Percentiles rank a stretch among this genome's conserved stretches.
These are phyloP conservation scores for Chalciporus pseudorubinellus DNA, from an alignment of 768 basidiomycete genomes.

Conservation along the genomic window DNA sequence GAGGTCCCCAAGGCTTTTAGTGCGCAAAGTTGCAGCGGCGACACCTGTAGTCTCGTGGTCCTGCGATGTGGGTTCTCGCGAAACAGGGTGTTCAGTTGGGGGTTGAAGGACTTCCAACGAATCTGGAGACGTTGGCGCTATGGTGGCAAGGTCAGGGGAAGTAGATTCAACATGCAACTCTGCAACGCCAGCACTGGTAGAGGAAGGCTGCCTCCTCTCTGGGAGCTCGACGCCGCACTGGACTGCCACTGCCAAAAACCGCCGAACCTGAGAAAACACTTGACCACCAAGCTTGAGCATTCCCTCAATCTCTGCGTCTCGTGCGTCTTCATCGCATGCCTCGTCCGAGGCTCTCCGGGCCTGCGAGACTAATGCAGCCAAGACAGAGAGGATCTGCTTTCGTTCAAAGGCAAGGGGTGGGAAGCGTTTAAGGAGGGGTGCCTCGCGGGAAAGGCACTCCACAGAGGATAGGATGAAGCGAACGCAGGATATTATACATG, in stretches of 20 bases:
- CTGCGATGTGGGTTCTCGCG: constrained; percentile 32
- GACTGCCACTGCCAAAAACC: constrained; percentile 73
- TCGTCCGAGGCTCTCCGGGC: constrained; percentile 61
- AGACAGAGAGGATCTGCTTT: constrained; percentile 74
- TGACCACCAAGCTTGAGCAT: constrained; percentile 83
- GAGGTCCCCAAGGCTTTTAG: constrained; percentile 55
- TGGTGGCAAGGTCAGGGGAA: constrained; percentile 16
- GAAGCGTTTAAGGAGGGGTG: constrained; percentile 63
- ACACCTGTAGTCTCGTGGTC: constrained; percentile 19
- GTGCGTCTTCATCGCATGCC: constrained; percentile 44
- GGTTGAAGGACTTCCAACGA: constrained; percentile 1
- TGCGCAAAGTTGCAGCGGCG: constrained; percentile 38
- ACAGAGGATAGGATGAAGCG: constrained; percentile 81
- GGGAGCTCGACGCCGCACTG: constrained; percentile 74
- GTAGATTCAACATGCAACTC: constrained; percentile 12
- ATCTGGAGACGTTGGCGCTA: constrained; percentile 12
- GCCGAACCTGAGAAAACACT: constrained; percentile 76
- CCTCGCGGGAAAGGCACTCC: constrained; percentile 82
- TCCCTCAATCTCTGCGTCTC: constrained; percentile 57
- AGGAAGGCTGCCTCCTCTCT: constrained; percentile 39
- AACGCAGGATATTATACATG: constrained; percentile 92
- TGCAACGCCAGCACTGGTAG: constrained; percentile 17
- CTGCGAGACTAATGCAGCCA: constrained; percentile 81
- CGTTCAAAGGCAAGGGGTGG: constrained; percentile 72
- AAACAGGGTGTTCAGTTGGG: constrained; percentile 22